Evolutionary conservation across 352 stramenopile genomes (phyloP).

Genomic region (Phytophthora megakarya): DNA sequence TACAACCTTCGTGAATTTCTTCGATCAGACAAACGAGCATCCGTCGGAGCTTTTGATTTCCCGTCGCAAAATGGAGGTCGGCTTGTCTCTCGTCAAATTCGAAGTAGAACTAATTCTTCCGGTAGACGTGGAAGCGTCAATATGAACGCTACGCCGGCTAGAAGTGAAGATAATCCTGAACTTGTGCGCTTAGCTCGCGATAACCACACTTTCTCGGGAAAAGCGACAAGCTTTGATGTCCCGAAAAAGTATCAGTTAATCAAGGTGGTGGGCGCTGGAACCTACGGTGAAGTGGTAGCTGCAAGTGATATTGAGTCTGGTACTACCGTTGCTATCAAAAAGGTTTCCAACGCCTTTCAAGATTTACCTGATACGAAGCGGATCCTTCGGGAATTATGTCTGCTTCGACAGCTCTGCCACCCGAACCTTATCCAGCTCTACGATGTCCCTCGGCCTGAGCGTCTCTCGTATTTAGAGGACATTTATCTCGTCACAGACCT

Average conservation of each 20-base stretch:
- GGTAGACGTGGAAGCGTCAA: slow-evolving; percentile 18
- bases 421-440: slow-evolving; percentile 94
- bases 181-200: slow-evolving; percentile 49
- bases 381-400: slow-evolving; percentile 94
- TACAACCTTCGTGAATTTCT: slow-evolving; percentile 67
- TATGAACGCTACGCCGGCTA: slow-evolving; percentile 9
- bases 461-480: slow-evolving; percentile 94
- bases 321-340: slow-evolving; percentile 95
- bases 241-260: slow-evolving; percentile 83
- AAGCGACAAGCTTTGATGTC: slow-evolving; percentile 74
- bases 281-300: slow-evolving; percentile 83
- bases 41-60: slow-evolving; percentile 31
- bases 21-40: slow-evolving; percentile 44
- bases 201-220: slow-evolving; percentile 73
- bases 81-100: slow-evolving; percentile 42
- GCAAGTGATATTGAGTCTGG: slow-evolving; percentile 80
- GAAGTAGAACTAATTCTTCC: slow-evolving; percentile 28
- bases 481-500: slow-evolving; percentile 97
- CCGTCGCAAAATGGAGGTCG: slow-evolving; percentile 18
- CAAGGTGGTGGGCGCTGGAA: slow-evolving; percentile 79
- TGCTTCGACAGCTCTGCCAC: slow-evolving; percentile 87
- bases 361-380: slow-evolving; percentile 87
- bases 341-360: slow-evolving; percentile 87
- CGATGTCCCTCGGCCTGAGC: slow-evolving; percentile 92
- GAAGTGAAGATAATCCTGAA: slow-evolving; percentile 35